phyloP scores from a whole-genome alignment of 495 filamentous ascomycete species.

The Penicillium canariense region DNA sequence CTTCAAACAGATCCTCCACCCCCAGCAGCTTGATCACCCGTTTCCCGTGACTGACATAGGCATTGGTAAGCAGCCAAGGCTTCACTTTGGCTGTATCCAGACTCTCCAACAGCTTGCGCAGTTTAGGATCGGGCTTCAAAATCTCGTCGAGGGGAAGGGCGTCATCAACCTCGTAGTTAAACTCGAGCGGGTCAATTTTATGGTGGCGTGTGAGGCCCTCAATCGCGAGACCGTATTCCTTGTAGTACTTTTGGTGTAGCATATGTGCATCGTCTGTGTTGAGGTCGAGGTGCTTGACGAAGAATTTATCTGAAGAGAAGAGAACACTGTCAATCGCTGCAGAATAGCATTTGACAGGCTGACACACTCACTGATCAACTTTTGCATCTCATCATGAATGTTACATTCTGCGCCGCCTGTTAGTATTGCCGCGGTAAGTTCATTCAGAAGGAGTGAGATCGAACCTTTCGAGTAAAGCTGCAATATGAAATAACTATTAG shows the following conservation, averaged over 20 bases:
- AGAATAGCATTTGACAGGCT: background rate
- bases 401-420: constrained; percentile 50
- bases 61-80: constrained; percentile 94
- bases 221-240: constrained; percentile 93
- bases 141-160: constrained; percentile 84
- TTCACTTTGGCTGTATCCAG: constrained; percentile 78
- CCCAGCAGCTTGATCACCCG: constrained; percentile 78
- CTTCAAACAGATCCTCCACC: constrained; percentile 87
- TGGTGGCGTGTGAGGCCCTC: constrained; percentile 91
- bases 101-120: constrained; percentile 74
- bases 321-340: background rate
- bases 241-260: constrained; percentile 89
- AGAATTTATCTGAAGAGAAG: constrained; percentile 63
- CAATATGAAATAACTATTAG: constrained; percentile 4
- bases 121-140: constrained; percentile 69
- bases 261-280: constrained; percentile 68
- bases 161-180: constrained; percentile 93
- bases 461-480: constrained; percentile 56
- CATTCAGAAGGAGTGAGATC: constrained; percentile 2
- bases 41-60: constrained; percentile 83
- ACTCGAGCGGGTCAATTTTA: constrained; percentile 91
- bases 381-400: constrained; percentile 72
- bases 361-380: constrained; percentile 53
- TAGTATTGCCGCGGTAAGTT: constrained; percentile 3
- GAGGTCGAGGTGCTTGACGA: constrained; percentile 73